phyloP scores from a whole-genome alignment of 1,284 basidiomycete genomes.

The Ceratobasidium sp. region DNA sequence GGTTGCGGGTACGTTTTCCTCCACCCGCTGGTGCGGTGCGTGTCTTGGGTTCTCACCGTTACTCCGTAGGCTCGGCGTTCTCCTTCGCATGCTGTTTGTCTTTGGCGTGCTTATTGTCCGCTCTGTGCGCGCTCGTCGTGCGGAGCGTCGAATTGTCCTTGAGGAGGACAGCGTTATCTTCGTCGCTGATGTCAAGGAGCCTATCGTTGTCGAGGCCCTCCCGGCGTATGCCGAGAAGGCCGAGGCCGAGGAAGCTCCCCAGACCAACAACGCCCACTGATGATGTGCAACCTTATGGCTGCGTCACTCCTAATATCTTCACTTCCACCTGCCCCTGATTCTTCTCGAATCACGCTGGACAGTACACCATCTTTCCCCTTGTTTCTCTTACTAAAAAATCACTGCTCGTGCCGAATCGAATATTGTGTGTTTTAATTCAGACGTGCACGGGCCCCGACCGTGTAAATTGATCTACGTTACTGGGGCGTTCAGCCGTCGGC shows the following conservation, averaged over 20 bases:
- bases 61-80: conserved; percentile 72
- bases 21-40: conserved; percentile 24
- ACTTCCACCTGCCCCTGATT: conserved; percentile 2
- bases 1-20: conserved; percentile 57
- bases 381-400: background rate
- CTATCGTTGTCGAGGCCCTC: conserved; percentile 12
- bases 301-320: background rate
- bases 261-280: conserved; percentile 33
- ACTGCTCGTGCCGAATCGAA: background rate
- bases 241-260: conserved; percentile 1
- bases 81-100: conserved; percentile 78
- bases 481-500: conserved; percentile 13
- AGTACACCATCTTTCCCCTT: conserved; percentile 6
- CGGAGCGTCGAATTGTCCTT: conserved; percentile 45
- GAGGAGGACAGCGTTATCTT: conserved; percentile 25
- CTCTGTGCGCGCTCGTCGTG: conserved; percentile 61
- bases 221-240: conserved; percentile 30
- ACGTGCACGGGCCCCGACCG: background rate
- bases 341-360: conserved; percentile 6
- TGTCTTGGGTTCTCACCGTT: conserved; percentile 9
- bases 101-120: conserved; percentile 65
- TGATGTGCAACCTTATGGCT: background rate
- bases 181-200: conserved; percentile 32
- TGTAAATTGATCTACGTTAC: background rate
- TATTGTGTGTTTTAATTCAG: background rate